phyloP scores from a whole-genome alignment of 768 basidiomycete genomes.

The Tulasnella sp. region DNA sequence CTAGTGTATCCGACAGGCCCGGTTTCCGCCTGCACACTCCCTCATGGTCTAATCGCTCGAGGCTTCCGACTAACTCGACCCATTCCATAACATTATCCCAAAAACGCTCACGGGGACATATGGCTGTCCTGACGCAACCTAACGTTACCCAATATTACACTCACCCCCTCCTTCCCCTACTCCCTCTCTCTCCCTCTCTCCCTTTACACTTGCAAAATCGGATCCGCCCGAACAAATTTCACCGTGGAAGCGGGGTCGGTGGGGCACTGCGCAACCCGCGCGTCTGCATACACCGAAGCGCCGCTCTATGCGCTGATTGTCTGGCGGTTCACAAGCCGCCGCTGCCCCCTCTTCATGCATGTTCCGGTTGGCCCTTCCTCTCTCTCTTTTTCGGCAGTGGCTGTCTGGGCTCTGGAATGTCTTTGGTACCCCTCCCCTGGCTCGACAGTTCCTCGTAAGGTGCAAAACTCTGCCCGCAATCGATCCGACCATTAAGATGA shows the following conservation, averaged over 20 bases:
- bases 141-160: background rate
- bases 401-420: background rate
- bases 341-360: background rate
- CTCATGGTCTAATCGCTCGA: slow-evolving; percentile 2
- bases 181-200: background rate
- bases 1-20: background rate
- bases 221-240: background rate
- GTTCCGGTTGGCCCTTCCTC: background rate
- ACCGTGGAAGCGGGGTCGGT: background rate
- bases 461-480: background rate
- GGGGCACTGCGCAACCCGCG: background rate
- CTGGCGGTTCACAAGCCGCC: background rate
- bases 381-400: background rate
- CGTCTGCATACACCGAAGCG: background rate
- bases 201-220: background rate
- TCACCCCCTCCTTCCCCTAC: background rate
- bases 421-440: background rate
- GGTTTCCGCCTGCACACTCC: background rate
- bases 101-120: background rate
- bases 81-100: background rate
- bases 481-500: background rate
- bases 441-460: background rate
- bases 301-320: too few relatives aligned
- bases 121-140: background rate
- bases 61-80: background rate